phyloP scores from a whole-genome alignment of 345 rosid genomes.

The Boechera retrofracta region DNA sequence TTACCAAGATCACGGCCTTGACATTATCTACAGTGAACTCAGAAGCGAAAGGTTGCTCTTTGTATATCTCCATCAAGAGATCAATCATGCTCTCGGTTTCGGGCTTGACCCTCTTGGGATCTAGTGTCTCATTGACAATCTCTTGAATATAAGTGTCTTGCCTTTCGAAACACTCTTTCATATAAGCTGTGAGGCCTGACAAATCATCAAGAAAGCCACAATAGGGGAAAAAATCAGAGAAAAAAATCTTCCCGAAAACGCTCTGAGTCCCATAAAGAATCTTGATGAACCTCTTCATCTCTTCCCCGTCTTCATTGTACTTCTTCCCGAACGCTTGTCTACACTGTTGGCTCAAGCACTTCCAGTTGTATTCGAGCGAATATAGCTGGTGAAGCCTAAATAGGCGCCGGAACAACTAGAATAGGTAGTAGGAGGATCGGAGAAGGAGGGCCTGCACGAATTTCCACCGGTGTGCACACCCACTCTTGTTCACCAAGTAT shows the following conservation, averaged over 20 bases:
- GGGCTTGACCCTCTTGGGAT: constrained; percentile 43
- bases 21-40: constrained; percentile 44
- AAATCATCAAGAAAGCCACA: constrained; percentile 43
- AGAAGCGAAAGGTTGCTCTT: constrained; percentile 33
- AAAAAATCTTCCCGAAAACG: constrained; percentile 36
- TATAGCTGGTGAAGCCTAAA: too few relatives aligned
- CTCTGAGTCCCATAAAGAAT: constrained; percentile 46
- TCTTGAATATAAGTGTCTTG: constrained; percentile 46
- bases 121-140: constrained; percentile 42
- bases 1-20: constrained; percentile 44
- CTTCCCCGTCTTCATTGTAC: constrained; percentile 46
- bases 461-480: too few relatives aligned
- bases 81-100: constrained; percentile 49
- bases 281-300: constrained; percentile 46
- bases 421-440: too few relatives aligned
- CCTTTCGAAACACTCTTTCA: constrained; percentile 41
- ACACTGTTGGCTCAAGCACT: too few relatives aligned
- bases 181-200: constrained; percentile 34
- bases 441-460: too few relatives aligned
- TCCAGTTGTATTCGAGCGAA: too few relatives aligned
- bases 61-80: constrained; percentile 36
- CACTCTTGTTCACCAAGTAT: too few relatives aligned
- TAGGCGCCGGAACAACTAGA: too few relatives aligned
- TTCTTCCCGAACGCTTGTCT: constrained; percentile 50
- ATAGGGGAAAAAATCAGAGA: constrained; percentile 47